Percentiles rank a stretch among this genome's conserved stretches.
phyloP scores from a whole-genome alignment of 345 rosid genomes.

The Gynandropsis gynandra region DNA sequence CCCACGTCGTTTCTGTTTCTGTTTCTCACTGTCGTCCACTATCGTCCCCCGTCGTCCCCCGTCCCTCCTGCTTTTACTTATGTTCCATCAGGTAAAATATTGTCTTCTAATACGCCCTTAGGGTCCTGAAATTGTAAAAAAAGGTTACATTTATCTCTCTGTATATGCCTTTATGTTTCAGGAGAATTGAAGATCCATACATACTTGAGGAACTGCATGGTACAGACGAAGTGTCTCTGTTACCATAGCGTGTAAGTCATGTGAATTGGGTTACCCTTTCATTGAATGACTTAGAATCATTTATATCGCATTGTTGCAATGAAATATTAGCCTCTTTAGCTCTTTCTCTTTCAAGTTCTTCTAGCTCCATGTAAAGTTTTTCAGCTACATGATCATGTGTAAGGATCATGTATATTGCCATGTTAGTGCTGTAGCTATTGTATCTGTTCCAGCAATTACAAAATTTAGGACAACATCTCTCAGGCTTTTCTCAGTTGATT shows the following conservation, averaged over 20 bases:
- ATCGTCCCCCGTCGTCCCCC: no score
- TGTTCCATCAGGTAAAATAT: slow-evolving; percentile 84
- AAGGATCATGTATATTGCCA: slow-evolving; percentile 82
- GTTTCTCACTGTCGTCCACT: no score
- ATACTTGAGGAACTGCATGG: slow-evolving; percentile 94
- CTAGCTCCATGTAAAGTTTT: slow-evolving; percentile 61
- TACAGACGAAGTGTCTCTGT: slow-evolving; percentile 86
- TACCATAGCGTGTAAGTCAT: slow-evolving; percentile 66
- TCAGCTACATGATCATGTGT: slow-evolving; percentile 49
- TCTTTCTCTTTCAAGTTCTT: slow-evolving; percentile 49
- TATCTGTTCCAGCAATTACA: slow-evolving; percentile 89
- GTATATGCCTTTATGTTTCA: background rate
- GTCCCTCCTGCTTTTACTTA: no score
- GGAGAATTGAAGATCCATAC: background rate
- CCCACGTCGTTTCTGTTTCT: no score
- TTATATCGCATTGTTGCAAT: slow-evolving; percentile 31
- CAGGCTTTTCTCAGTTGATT: no score
- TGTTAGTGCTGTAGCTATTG: slow-evolving; percentile 89
- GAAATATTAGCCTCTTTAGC: slow-evolving; percentile 44
- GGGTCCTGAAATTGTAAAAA: slow-evolving; percentile 51
- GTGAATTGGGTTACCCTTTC: slow-evolving; percentile 48
- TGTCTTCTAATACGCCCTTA: slow-evolving; percentile 71
- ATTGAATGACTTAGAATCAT: slow-evolving; percentile 44
- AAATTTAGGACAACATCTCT: slow-evolving; percentile 87
- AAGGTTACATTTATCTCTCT: background rate